Conservation (phyloP, 192 early-diverging fungal species). For the Backusella westeae region DNA sequence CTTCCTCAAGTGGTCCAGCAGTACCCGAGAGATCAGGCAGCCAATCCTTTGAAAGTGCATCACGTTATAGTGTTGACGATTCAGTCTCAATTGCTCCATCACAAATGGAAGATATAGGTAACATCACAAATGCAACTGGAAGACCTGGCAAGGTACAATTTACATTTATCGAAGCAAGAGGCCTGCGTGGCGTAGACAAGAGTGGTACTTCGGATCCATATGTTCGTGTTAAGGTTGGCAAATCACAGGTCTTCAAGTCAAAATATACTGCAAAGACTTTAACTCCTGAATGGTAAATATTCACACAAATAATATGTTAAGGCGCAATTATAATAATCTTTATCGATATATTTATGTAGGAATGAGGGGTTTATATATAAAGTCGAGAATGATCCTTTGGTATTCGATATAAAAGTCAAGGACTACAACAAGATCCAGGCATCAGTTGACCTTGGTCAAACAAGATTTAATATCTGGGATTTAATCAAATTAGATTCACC, state of each 20-base stretch:
- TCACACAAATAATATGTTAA: not conserved
- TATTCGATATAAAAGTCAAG: conserved; percentile 32
- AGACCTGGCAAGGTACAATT: conserved; percentile 27
- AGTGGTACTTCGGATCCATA: conserved; percentile 19
- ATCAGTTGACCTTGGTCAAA: conserved; percentile 16
- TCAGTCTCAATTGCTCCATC: not conserved
- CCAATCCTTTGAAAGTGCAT: not conserved
- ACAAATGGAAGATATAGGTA: not conserved
- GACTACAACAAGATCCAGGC: conserved; percentile 19
- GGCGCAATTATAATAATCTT: not conserved
- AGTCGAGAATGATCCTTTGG: not conserved
- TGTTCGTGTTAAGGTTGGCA: conserved; percentile 17
- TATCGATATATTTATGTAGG: conserved; percentile 5
- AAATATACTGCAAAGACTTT: conserved; percentile 27
- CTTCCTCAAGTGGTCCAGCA: not conserved
- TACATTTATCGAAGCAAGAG: conserved; percentile 44
- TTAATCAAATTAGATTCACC: conserved; percentile 11
- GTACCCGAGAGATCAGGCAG: too few species aligned
- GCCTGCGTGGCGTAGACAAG: conserved; percentile 54
- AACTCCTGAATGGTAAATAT: conserved; percentile 31
- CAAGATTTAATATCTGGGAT: conserved; percentile 29
- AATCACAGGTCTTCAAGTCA: conserved; percentile 15
- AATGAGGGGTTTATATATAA: conserved; percentile 13
- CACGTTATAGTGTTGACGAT: not conserved
- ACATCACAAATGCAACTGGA: not conserved